These are phyloP conservation scores for Lunularia cruciata DNA, from an alignment of 225 moss, liverwort and hornwort genomes.

Conservation along the genomic window DNA sequence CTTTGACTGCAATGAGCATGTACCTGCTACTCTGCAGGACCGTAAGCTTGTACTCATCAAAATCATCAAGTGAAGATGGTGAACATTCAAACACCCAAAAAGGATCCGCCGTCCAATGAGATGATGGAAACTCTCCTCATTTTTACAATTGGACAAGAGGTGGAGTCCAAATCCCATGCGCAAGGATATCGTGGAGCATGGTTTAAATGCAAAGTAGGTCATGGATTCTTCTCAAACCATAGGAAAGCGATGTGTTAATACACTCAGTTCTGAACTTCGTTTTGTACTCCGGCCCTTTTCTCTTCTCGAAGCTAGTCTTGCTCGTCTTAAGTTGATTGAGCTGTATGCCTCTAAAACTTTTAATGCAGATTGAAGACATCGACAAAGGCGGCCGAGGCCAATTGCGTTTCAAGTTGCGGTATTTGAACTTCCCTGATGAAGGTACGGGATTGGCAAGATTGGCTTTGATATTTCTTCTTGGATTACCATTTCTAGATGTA, in stretches of 20 bases:
- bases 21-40: too few relatives aligned
- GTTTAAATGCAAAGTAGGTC: constrained; percentile 43
- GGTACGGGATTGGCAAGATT: constrained; percentile 15
- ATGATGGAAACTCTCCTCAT: constrained; percentile 17
- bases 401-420: constrained; percentile 42
- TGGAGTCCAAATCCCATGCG: constrained; percentile 43
- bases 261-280: background rate
- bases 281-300: background rate
- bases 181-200: constrained; percentile 48
- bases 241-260: background rate
- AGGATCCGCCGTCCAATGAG: constrained; percentile 16
- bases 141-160: constrained; percentile 36
- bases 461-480: background rate
- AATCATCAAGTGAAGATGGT: constrained; percentile 4
- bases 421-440: constrained; percentile 47
- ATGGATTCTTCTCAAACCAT: too few relatives aligned
- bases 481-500: background rate
- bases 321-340: too few relatives aligned
- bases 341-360: background rate
- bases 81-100: background rate
- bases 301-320: background rate
- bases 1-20: too few relatives aligned
- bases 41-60: background rate
- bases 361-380: constrained; percentile 43
- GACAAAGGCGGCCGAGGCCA: constrained; percentile 37